Evolutionary conservation across 257 asterid genomes (phyloP).

Genomic region (Thymus quinquecostatus): DNA sequence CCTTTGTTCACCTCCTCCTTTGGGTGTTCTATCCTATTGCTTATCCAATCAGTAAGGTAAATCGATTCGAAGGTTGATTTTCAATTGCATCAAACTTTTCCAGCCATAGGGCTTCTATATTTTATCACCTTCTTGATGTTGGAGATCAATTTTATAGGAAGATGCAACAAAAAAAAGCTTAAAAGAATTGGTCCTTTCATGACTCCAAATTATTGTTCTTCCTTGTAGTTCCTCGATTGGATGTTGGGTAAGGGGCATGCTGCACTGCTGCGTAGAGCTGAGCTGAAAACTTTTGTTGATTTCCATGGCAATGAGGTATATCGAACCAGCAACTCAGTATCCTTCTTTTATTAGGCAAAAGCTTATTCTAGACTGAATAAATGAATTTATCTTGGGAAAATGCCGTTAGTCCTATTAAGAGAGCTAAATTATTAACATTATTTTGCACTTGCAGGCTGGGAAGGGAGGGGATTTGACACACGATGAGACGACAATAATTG

Average conservation of each 20-base stretch:
- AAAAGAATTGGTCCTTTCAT: too few relatives aligned
- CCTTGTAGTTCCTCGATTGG: constrained; percentile 83
- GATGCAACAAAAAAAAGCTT: neutral
- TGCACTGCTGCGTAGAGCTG: constrained; percentile 90
- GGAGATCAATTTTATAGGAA: neutral
- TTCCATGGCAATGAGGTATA: constrained; percentile 97
- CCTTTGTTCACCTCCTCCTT: constrained; percentile 87
- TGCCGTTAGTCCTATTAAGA: neutral
- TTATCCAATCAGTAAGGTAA: constrained; percentile 98
- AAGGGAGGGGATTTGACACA: constrained; percentile 99
- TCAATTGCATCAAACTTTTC: neutral
- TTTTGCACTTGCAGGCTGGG: constrained; percentile 68
- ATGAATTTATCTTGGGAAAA: constrained; percentile 2
- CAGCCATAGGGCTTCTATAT: constrained; percentile 1
- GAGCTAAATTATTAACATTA: constrained; percentile 20
- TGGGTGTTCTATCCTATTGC: constrained; percentile 88
- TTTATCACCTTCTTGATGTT: constrained; percentile 9
- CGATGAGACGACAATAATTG: constrained; percentile 96
- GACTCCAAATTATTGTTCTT: constrained; percentile 1
- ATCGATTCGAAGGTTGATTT: neutral
- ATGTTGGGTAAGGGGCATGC: constrained; percentile 99
- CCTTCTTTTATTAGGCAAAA: neutral
- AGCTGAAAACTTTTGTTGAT: constrained; percentile 96
- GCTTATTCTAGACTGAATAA: neutral
- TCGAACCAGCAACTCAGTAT: constrained; percentile 2